These are phyloP conservation scores for Gossypium trilobum DNA, from an alignment of 441 rosid species.

Conservation along the genomic window DNA sequence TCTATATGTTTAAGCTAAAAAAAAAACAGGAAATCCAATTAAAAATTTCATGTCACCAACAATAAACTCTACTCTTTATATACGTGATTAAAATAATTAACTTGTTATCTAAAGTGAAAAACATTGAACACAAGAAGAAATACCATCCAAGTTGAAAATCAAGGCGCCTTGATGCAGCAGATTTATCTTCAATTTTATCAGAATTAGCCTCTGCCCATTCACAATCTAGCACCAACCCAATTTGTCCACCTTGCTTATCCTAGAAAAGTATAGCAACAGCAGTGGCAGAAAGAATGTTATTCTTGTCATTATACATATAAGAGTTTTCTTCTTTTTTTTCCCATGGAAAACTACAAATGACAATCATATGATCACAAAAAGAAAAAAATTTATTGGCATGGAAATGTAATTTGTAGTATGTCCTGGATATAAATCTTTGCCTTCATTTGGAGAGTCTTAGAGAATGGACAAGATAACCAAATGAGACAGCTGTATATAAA, in stretches of 20 bases:
- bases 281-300: neutral
- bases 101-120: neutral
- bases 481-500: neutral
- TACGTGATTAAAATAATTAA: neutral
- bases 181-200: slow-evolving; percentile 54
- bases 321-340: neutral
- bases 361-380: neutral
- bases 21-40: neutral
- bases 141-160: slow-evolving; percentile 96
- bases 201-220: slow-evolving; percentile 93
- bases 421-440: neutral
- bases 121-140: slow-evolving; percentile 5
- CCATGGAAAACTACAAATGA: slow-evolving; percentile 1
- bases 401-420: slow-evolving; percentile 6
- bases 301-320: neutral
- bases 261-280: slow-evolving; percentile 19
- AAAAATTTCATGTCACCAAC: neutral
- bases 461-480: slow-evolving; percentile 2
- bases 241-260: slow-evolving; percentile 78
- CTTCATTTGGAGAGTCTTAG: neutral
- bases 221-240: slow-evolving; percentile 74
- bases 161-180: slow-evolving; percentile 66
- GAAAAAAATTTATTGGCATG: neutral
- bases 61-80: neutral
- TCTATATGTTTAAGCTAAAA: neutral